Evolutionary conservation across 345 rosid genomes (phyloP), one percentile per base, ranked within the genome.

Genomic region (Salix koriyanagi): DNA sequence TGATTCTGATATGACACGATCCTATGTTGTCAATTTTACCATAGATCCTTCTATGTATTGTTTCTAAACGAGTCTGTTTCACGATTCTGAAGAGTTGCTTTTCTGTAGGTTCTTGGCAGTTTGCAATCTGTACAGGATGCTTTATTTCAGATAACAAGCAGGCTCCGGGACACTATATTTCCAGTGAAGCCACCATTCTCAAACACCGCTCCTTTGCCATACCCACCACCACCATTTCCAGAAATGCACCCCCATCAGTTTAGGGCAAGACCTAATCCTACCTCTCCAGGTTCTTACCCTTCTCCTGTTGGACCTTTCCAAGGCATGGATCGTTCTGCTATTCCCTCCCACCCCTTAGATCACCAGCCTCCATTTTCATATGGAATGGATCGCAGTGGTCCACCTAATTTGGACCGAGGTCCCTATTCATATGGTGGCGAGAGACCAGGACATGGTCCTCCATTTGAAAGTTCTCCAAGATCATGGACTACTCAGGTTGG

Each of bases 61-160:
- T 21, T 64, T 26, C 54, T 28, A 61, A 34, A 21, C n/a, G 23
- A 56, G 67, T 19, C n/a, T 19, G 46, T 67, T 61, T 76, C 23
- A 28, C 56, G 70, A 16, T 61, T 36, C 72, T 79, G 16, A 69
- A 70, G 56, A 13, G 48, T 76, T 76, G 66, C 41, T 44, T 18
- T 75, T 78, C 72, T 87, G 85, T 83, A 92, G 97, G 89, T 92
- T 65, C 72, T 89, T 72, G 97, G 94, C 65, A 92, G 82, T 77
- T 71, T 86, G 75, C 91, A 88, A 66, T 85, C 89, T 70, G 94
- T 90, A 50, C 92, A 89, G 76, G 97, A 92, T 82, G 94, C 97
- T 37, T 85, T 92, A 82, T 90, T 85, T 77, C 97, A 90, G 76
- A 87, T 92, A 76, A 89, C 92, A 66, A 83, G 88, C 79, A 89